phyloP scores from a whole-genome alignment of 2,329 filamentous ascomycete species.

The Alternaria arbusti region DNA sequence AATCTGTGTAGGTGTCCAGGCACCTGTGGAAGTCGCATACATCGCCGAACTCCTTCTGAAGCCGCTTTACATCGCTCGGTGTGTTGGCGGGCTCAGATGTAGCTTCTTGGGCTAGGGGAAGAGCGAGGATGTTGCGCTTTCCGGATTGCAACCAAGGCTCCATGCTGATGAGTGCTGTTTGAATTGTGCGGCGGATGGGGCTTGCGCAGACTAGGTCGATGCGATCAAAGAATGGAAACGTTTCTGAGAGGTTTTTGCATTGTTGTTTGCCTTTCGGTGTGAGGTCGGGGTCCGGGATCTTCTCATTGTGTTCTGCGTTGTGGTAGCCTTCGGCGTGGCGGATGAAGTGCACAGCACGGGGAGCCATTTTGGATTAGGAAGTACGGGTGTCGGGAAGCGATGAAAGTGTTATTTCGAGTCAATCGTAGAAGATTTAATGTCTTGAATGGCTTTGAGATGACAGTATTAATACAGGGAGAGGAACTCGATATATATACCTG shows the following conservation, averaged over 20 bases:
- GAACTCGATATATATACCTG: not conserved
- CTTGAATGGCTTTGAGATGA: not conserved
- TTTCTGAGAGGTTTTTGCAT: constrained; percentile 67
- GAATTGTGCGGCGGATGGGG: constrained; percentile 78
- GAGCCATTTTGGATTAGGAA: constrained; percentile 14
- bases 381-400: not conserved
- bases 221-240: constrained; percentile 64
- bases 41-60: constrained; percentile 3
- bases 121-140: constrained; percentile 10
- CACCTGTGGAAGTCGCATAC: constrained; percentile 7
- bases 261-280: constrained; percentile 76
- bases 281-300: constrained; percentile 74
- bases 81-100: constrained; percentile 15
- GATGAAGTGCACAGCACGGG: constrained; percentile 56
- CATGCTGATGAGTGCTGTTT: constrained; percentile 76
- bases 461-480: not conserved
- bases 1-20: constrained; percentile 4
- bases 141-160: constrained; percentile 44
- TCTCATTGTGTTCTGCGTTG: constrained; percentile 72
- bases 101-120: constrained; percentile 13
- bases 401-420: not conserved
- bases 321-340: constrained; percentile 78
- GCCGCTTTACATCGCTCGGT: not conserved
- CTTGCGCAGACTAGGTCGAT: constrained; percentile 77
- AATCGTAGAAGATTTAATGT: not conserved